Evolutionary conservation across 208 protist genomes (phyloP).

Genomic region (Eutreptiella sp.): DNA sequence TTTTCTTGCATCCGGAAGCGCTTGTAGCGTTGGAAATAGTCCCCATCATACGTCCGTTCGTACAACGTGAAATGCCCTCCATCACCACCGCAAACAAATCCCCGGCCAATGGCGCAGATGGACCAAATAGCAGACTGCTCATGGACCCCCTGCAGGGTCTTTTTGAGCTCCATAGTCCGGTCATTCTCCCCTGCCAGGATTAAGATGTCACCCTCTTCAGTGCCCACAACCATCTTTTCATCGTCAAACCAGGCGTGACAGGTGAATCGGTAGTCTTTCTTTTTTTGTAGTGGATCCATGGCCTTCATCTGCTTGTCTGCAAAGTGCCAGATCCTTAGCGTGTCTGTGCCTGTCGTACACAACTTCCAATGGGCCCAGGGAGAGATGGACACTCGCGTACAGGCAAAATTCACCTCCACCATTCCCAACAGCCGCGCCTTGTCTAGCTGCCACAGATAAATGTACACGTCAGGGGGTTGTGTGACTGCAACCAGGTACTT

Average conservation of each 20-base stretch:
- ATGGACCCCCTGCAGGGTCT: conserved; percentile 4
- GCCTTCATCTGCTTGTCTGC: conserved; percentile 32
- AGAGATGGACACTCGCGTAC: conserved; percentile 22
- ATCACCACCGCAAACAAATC: conserved; percentile 33
- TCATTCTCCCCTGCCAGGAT: conserved; percentile 33
- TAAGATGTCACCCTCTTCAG: conserved; percentile 32
- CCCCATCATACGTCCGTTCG: conserved; percentile 32
- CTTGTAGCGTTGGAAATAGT: conserved; percentile 35
- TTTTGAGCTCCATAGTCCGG: conserved; percentile 32
- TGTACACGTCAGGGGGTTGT: conserved; percentile 18
- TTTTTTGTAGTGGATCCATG: conserved; percentile 23
- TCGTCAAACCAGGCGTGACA: conserved; percentile 37
- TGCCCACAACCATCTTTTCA: conserved; percentile 34
- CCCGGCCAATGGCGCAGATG: conserved; percentile 15
- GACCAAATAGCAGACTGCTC: conserved; percentile 8
- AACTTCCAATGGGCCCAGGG: conserved; percentile 34
- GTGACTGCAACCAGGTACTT: conserved; percentile 38
- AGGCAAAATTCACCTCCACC: conserved; percentile 10
- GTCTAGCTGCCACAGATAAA: conserved; percentile 39
- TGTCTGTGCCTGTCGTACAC: conserved; percentile 23
- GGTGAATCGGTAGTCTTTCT: conserved; percentile 24
- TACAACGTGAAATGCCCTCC: conserved; percentile 27
- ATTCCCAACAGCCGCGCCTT: conserved; percentile 29
- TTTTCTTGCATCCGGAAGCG: conserved; percentile 11
- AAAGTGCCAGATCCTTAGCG: conserved; percentile 32